phyloP scores from a whole-genome alignment of 129 eudicot genomes.

The Pulicaria dysenterica region DNA sequence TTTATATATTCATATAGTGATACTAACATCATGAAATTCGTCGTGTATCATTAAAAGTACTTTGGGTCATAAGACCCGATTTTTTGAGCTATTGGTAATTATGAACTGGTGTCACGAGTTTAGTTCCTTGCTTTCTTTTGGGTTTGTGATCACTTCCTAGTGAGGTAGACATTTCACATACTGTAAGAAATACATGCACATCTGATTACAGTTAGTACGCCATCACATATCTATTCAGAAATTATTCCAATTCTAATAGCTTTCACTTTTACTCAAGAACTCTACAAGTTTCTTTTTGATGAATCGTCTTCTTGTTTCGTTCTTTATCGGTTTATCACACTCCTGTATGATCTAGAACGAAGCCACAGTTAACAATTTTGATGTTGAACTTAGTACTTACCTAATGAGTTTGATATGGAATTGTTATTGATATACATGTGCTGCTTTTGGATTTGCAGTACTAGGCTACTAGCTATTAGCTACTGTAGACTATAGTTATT shows the following conservation, averaged over 20 bases:
- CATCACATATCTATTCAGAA: neutral
- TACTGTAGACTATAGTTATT: no score
- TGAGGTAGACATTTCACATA: neutral
- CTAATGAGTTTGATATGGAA: neutral
- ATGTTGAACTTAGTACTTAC: conserved; percentile 2
- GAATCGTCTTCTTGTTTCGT: neutral
- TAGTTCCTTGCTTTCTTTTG: neutral
- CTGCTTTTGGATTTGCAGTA: no score
- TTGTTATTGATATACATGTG: no score
- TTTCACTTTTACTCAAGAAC: neutral
- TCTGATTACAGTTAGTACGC: neutral
- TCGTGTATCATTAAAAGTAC: conserved; percentile 5
- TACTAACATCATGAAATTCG: conserved; percentile 10
- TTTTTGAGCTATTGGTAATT: neutral
- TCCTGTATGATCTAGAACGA: no score
- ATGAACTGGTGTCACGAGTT: neutral
- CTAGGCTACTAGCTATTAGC: no score
- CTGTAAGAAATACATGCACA: neutral
- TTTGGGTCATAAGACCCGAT: neutral
- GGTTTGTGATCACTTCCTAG: neutral
- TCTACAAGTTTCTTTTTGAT: neutral
- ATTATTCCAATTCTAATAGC: neutral
- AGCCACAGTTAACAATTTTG: neutral
- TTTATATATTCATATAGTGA: neutral
- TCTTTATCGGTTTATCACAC: neutral